These are phyloP conservation scores for Ascocoryne sarcoides DNA, from an alignment of 2,329 filamentous ascomycete species.

Conservation along the genomic window DNA sequence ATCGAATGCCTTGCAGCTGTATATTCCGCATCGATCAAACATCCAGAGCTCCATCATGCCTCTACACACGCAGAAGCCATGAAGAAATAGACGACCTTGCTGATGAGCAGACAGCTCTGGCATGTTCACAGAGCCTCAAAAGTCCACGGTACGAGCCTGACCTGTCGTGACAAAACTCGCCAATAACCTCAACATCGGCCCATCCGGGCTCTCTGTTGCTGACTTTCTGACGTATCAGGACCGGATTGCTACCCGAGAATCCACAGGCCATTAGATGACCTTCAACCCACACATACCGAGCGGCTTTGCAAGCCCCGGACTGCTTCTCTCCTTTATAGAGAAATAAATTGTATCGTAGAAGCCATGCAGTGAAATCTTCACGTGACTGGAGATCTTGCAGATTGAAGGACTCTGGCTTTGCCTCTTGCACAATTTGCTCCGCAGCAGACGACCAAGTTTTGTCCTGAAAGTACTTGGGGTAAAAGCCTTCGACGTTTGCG, in stretches of 20 bases:
- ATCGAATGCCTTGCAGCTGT: conserved; percentile 23
- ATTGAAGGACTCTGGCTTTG: neutral
- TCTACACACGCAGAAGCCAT: conserved; percentile 16
- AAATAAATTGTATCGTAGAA: neutral
- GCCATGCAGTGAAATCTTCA: neutral
- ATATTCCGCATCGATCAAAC: conserved; percentile 27
- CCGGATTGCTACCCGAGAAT: neutral
- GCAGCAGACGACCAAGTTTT: neutral
- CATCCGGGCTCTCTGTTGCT: neutral
- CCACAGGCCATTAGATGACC: neutral
- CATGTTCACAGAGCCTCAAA: neutral
- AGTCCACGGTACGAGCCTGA: neutral
- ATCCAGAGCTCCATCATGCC: conserved; percentile 24
- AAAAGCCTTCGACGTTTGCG: neutral
- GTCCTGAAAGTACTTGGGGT: neutral
- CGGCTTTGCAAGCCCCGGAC: neutral
- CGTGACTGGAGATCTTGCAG: neutral
- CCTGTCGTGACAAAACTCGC: neutral
- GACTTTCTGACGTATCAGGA: neutral
- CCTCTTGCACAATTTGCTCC: conserved; percentile 1
- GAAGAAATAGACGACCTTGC: conserved; percentile 30
- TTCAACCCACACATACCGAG: too few species aligned
- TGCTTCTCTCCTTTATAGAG: neutral
- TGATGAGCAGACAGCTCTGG: conserved; percentile 23
- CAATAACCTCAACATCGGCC: conserved; percentile 1